Evolutionary conservation across 2,329 filamentous ascomycete genomes (phyloP).

Genomic region (Ceratocystiopsis sp.): DNA sequence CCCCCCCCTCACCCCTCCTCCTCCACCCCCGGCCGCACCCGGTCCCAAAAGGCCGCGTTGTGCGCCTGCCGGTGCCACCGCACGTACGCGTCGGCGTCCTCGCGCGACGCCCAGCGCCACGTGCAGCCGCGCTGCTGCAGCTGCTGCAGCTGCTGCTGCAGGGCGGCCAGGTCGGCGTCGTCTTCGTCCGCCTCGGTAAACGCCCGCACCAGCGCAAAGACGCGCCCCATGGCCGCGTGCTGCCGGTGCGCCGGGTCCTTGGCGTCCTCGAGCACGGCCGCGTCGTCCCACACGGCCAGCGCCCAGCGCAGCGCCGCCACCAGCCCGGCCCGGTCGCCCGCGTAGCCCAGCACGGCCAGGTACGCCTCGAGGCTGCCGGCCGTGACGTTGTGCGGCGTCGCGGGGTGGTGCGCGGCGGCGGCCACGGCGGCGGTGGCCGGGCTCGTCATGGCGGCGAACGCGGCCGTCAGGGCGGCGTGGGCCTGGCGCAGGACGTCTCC

Average conservation of each 20-base stretch:
- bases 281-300: slow-evolving; percentile 25
- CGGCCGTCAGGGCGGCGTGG: slow-evolving; percentile 6
- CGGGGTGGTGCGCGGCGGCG: not conserved
- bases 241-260: slow-evolving; percentile 19
- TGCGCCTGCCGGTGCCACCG: slow-evolving; percentile 7
- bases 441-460: slow-evolving; percentile 12
- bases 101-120: slow-evolving; percentile 22
- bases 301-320: slow-evolving; percentile 42
- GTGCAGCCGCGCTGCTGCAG: slow-evolving; percentile 12
- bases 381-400: slow-evolving; percentile 24
- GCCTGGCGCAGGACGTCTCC: not conserved
- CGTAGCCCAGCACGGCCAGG: slow-evolving; percentile 42
- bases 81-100: slow-evolving; percentile 16
- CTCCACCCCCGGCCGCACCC: slow-evolving; percentile 3
- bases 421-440: not conserved
- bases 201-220: slow-evolving; percentile 24
- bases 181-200: slow-evolving; percentile 27
- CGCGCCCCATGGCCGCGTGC: slow-evolving; percentile 14
- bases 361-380: slow-evolving; percentile 38
- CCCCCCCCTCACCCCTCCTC: too few species aligned
- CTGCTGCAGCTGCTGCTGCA: slow-evolving; percentile 13
- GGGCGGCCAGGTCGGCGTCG: slow-evolving; percentile 6
- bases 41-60: slow-evolving; percentile 7
- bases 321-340: slow-evolving; percentile 43
- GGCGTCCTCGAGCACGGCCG: slow-evolving; percentile 18